Conservation (phyloP, 2,329 filamentous ascomycete genomes). For the Fusarium udum region DNA sequence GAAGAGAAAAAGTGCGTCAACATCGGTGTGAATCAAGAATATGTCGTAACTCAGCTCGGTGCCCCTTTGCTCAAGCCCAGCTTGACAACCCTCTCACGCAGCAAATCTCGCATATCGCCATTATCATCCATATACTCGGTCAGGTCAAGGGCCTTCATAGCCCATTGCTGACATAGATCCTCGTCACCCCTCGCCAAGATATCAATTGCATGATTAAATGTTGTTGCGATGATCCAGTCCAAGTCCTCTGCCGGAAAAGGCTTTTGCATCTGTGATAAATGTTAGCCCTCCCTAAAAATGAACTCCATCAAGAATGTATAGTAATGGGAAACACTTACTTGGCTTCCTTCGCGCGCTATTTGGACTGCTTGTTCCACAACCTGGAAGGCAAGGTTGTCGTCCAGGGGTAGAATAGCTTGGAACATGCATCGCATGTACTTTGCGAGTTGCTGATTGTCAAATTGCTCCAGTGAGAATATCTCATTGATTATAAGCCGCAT, state of each 20-base stretch:
- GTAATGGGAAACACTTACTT: slow-evolving; percentile 48
- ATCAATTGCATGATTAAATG: slow-evolving; percentile 77
- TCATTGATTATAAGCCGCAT: slow-evolving; percentile 76
- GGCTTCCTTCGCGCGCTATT: slow-evolving; percentile 60
- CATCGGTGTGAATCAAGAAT: background rate
- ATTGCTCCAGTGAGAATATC: slow-evolving; percentile 66
- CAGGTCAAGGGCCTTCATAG: slow-evolving; percentile 68
- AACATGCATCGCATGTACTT: slow-evolving; percentile 84
- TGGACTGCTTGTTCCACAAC: slow-evolving; percentile 71
- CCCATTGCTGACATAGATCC: slow-evolving; percentile 67
- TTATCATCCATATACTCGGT: slow-evolving; percentile 67
- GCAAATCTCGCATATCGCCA: slow-evolving; percentile 54
- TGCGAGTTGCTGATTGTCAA: slow-evolving; percentile 69
- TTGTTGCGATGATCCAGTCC: slow-evolving; percentile 76
- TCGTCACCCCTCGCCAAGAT: slow-evolving; percentile 66
- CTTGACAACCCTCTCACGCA: slow-evolving; percentile 57
- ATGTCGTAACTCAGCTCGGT: background rate
- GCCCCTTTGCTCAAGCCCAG: slow-evolving; percentile 44
- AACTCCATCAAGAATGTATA: background rate
- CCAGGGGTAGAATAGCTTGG: slow-evolving; percentile 68
- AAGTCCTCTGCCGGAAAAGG: slow-evolving; percentile 73
- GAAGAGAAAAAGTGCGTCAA: background rate
- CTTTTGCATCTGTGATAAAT: slow-evolving; percentile 48
- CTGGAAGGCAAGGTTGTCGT: slow-evolving; percentile 64
- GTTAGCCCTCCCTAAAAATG: slow-evolving; percentile 25